Conservation (phyloP, 2,329 filamentous ascomycete species). For the Phaeosphaeria sp. region DNA sequence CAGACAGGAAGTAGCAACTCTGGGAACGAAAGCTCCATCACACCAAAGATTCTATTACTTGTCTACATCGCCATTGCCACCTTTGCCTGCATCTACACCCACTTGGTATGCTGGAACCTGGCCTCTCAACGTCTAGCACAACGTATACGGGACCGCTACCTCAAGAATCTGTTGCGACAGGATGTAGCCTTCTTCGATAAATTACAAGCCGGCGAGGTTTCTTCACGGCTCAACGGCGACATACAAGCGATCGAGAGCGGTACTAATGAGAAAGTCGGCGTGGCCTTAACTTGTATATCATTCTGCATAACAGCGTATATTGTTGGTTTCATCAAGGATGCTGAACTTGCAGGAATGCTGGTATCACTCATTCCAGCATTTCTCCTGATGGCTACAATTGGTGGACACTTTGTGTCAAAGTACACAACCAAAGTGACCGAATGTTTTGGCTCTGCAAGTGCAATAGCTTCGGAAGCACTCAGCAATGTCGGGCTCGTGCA, state of each 20-base stretch:
- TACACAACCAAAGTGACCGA: conserved; percentile 59
- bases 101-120: conserved; percentile 69
- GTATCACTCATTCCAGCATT: conserved; percentile 69
- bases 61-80: conserved; percentile 69
- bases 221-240: conserved; percentile 68
- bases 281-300: conserved; percentile 65
- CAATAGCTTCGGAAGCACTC: conserved; percentile 68
- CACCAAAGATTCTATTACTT: conserved; percentile 65
- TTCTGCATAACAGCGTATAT: conserved; percentile 73
- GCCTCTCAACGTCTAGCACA: conserved; percentile 69
- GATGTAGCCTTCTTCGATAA: conserved; percentile 70
- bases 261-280: conserved; percentile 74
- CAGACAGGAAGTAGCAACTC: conserved; percentile 20
- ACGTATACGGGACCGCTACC: conserved; percentile 66
- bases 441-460: conserved; percentile 63
- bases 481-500: conserved; percentile 68
- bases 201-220: conserved; percentile 67
- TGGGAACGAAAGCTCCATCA: conserved; percentile 54
- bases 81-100: conserved; percentile 68
- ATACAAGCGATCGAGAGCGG: conserved; percentile 71
- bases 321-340: conserved; percentile 70
- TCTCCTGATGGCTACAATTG: conserved; percentile 64
- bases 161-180: conserved; percentile 64
- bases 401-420: conserved; percentile 61
- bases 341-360: conserved; percentile 68